phyloP scores from a whole-genome alignment of 345 rosid genomes.

The Hibiscus mutabilis region DNA sequence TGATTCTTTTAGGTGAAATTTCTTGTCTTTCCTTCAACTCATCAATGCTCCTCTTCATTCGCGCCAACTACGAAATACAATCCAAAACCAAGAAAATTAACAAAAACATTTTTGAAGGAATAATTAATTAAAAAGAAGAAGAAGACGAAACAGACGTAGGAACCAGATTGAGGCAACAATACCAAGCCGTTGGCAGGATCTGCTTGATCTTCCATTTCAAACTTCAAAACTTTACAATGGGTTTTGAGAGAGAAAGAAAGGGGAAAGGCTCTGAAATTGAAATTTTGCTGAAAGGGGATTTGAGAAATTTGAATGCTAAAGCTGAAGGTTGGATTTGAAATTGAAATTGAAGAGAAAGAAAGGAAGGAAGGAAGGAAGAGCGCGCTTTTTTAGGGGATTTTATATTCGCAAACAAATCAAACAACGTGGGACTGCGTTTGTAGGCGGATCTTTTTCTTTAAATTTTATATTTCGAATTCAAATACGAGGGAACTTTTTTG shows the following conservation, averaged over 20 bases:
- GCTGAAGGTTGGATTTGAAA: background rate
- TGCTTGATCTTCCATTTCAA: conserved; percentile 33
- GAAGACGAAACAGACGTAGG: conserved; percentile 27
- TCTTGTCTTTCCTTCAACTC: conserved; percentile 25
- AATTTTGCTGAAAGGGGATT: background rate
- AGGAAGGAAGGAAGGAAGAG: background rate
- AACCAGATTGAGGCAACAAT: conserved; percentile 24
- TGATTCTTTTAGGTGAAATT: conserved; percentile 21
- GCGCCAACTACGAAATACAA: conserved; percentile 19
- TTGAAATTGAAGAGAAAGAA: background rate
- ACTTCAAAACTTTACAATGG: conserved; percentile 15
- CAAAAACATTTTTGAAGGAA: background rate
- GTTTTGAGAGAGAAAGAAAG: background rate
- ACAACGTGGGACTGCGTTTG: no score
- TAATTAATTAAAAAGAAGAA: background rate
- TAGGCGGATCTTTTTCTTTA: no score
- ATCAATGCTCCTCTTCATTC: conserved; percentile 27
- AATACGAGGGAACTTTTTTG: no score
- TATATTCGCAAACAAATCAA: background rate
- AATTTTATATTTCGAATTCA: no score
- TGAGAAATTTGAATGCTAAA: background rate
- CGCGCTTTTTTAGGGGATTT: background rate
- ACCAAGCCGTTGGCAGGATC: conserved; percentile 17
- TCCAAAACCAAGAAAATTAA: background rate
- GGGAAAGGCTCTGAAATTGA: background rate